phyloP scores from a whole-genome alignment of 495 filamentous ascomycete genomes.

The Lepraria neglecta region DNA sequence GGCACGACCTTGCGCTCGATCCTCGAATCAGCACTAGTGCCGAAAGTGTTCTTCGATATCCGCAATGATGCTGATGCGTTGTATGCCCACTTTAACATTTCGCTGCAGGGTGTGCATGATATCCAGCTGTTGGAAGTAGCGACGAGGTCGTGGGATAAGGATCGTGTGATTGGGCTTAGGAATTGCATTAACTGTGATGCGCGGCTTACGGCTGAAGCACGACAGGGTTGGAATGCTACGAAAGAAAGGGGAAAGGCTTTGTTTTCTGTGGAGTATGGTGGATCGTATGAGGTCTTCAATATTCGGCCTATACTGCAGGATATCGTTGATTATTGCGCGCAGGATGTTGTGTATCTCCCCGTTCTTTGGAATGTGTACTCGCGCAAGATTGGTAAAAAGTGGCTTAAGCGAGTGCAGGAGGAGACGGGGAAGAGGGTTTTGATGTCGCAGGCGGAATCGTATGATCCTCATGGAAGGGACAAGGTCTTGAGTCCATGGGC shows the following conservation, averaged over 20 bases:
- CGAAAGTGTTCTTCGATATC: slow-evolving; percentile 52
- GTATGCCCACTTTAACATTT: slow-evolving; percentile 25
- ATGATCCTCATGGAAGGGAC: slow-evolving; percentile 10
- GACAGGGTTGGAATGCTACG: slow-evolving; percentile 30
- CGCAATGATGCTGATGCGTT: slow-evolving; percentile 32
- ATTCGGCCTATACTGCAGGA: slow-evolving; percentile 39
- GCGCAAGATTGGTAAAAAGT: slow-evolving; percentile 24
- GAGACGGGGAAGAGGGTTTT: slow-evolving; percentile 29
- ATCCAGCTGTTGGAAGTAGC: slow-evolving; percentile 26
- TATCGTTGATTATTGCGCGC: slow-evolving; percentile 43
- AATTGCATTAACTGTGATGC: slow-evolving; percentile 42
- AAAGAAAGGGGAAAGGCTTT: slow-evolving; percentile 39
- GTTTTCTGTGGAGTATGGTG: slow-evolving; percentile 38
- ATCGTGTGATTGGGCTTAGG: slow-evolving; percentile 30
- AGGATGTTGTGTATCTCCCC: slow-evolving; percentile 43
- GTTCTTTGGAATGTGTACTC: slow-evolving; percentile 32
- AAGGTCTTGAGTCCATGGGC: slow-evolving; percentile 16
- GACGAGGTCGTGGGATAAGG: slow-evolving; percentile 9
- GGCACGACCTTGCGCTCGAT: slow-evolving; percentile 44
- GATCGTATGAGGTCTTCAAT: slow-evolving; percentile 45
- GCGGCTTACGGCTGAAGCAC: slow-evolving; percentile 21
- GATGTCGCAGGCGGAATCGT: slow-evolving; percentile 9
- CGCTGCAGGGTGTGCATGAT: slow-evolving; percentile 22
- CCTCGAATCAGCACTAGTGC: slow-evolving; percentile 40
- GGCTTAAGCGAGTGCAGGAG: slow-evolving; percentile 28